Evolutionary conservation across 2,329 filamentous ascomycete species (phyloP).

Genomic region (Drechslerella dactyloides): DNA sequence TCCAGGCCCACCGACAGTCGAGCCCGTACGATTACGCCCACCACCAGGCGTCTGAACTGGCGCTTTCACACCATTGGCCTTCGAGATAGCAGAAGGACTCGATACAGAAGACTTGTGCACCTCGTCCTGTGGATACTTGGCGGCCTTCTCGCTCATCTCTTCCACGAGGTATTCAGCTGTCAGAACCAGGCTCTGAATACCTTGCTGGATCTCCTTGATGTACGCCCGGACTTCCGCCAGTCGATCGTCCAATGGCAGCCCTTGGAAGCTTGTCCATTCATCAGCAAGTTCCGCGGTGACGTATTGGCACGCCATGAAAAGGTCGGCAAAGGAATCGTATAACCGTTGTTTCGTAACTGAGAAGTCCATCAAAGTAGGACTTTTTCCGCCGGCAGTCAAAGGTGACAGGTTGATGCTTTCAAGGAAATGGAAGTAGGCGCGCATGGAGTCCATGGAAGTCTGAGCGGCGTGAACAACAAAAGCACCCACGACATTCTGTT

Average conservation of each 20-base stretch:
- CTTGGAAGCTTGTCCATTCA: conserved; percentile 92
- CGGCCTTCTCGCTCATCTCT: conserved; percentile 50
- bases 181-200: conserved; percentile 84
- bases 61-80: conserved; percentile 17
- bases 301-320: conserved; percentile 84
- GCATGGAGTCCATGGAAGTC: conserved; percentile 84
- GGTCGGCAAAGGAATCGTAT: conserved; percentile 90
- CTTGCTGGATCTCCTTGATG: conserved; percentile 77
- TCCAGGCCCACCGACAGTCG: conserved; percentile 29
- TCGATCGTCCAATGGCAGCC: conserved; percentile 85
- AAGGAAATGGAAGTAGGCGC: conserved; percentile 84
- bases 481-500: conserved; percentile 81
- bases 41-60: conserved; percentile 16
- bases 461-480: conserved; percentile 78
- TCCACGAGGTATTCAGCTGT: conserved; percentile 87
- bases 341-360: conserved; percentile 87
- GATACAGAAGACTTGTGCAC: conserved; percentile 45
- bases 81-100: conserved; percentile 24
- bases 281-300: conserved; percentile 91
- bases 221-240: conserved; percentile 73
- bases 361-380: conserved; percentile 85
- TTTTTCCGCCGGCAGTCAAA: conserved; percentile 78
- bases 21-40: conserved; percentile 24
- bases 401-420: conserved; percentile 90
- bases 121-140: conserved; percentile 51